Evolutionary conservation across 2,329 filamentous ascomycete species (phyloP).

Genomic region (Elsinoe fawcettii): DNA sequence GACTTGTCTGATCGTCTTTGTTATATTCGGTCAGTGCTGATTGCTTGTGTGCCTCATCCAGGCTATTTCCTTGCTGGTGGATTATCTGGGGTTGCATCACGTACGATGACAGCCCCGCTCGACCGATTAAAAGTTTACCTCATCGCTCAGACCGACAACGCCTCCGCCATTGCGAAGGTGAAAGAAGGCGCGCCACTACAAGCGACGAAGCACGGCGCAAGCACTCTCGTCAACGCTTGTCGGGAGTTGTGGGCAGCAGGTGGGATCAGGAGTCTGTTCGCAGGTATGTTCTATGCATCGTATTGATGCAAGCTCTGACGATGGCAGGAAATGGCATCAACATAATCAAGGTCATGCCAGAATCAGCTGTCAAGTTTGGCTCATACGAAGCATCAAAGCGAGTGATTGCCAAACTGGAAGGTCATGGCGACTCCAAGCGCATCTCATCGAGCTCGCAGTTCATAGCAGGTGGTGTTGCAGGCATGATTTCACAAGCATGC

Average conservation of each 20-base stretch:
- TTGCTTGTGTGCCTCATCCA: constrained; percentile 67
- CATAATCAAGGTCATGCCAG: constrained; percentile 95
- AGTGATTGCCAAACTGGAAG: constrained; percentile 75
- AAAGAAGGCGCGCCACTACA: constrained; percentile 61
- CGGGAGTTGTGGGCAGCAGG: constrained; percentile 77
- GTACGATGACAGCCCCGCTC: constrained; percentile 89
- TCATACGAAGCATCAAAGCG: constrained; percentile 88
- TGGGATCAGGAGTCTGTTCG: constrained; percentile 82
- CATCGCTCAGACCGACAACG: constrained; percentile 73
- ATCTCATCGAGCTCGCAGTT: constrained; percentile 86
- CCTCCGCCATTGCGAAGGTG: constrained; percentile 54
- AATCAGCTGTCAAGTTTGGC: constrained; percentile 96
- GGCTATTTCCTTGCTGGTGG: constrained; percentile 97
- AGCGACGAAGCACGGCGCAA: constrained; percentile 57
- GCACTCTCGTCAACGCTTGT: constrained; percentile 64
- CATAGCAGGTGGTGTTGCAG: constrained; percentile 78
- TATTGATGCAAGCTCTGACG: background rate
- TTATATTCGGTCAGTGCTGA: constrained; percentile 33
- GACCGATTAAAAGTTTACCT: constrained; percentile 97
- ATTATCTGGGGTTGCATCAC: constrained; percentile 85
- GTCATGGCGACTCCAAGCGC: constrained; percentile 69
- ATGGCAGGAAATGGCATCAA: constrained; percentile 83
- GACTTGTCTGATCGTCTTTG: constrained; percentile 9
- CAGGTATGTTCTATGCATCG: constrained; percentile 52
- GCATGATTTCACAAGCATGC: constrained; percentile 89